Percentiles rank a stretch among this genome's conserved stretches.
phyloP scores from a whole-genome alignment of 148 eudicot species.

The Agrostemma githago region DNA sequence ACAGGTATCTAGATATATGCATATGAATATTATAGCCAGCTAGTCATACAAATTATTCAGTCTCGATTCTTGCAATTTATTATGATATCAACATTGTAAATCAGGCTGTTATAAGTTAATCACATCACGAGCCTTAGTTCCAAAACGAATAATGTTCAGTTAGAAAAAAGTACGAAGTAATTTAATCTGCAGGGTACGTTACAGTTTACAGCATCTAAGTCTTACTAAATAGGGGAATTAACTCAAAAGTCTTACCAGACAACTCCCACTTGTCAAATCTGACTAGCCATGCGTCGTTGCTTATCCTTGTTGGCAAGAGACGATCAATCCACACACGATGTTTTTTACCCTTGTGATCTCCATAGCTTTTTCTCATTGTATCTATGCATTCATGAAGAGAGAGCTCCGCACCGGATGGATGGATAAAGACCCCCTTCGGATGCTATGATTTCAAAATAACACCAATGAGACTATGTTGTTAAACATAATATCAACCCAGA shows the following conservation, averaged over 20 bases:
- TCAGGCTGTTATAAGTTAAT: no score
- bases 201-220: no score
- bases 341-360: slow-evolving; percentile 45
- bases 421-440: slow-evolving; percentile 44
- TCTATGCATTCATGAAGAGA: slow-evolving; percentile 40
- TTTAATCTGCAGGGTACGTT: no score
- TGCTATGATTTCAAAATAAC: slow-evolving; percentile 24
- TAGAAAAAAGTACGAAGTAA: no score
- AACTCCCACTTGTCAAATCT: slow-evolving; percentile 54
- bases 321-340: slow-evolving; percentile 61
- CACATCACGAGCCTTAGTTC: background rate
- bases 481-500: background rate
- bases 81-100: no score
- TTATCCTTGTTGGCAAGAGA: slow-evolving; percentile 41
- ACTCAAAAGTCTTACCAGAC: slow-evolving; percentile 28
- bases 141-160: background rate
- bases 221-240: no score
- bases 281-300: slow-evolving; percentile 50
- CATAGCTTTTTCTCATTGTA: slow-evolving; percentile 45
- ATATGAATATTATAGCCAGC: background rate
- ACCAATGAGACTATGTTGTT: slow-evolving; percentile 14
- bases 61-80: no score
- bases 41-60: background rate
- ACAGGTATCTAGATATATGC: background rate
- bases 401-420: slow-evolving; percentile 52